Conservation (phyloP, 2,329 filamentous ascomycete species). For the Clonostachys sp. region DNA sequence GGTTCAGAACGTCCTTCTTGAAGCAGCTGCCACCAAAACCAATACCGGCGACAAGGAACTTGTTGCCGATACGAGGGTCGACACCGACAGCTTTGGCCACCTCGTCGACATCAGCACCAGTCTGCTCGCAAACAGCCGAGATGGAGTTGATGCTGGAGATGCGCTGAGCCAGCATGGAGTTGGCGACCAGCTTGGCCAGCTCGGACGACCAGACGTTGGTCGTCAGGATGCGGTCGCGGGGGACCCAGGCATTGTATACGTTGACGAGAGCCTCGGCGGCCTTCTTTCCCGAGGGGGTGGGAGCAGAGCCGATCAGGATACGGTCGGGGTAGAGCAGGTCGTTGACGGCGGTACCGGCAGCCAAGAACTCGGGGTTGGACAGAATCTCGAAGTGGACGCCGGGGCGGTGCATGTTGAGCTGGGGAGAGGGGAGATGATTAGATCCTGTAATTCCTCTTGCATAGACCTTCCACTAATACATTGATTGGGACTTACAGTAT, state of each 20-base stretch:
- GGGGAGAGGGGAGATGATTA: neutral
- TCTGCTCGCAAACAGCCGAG: constrained; percentile 73
- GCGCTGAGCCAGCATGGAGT: constrained; percentile 75
- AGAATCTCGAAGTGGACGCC: constrained; percentile 68
- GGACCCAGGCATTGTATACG: constrained; percentile 70
- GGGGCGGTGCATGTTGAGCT: constrained; percentile 56
- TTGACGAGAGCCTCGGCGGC: constrained; percentile 61
- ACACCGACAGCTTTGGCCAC: constrained; percentile 63
- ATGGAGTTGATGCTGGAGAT: constrained; percentile 80
- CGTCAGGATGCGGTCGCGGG: constrained; percentile 60
- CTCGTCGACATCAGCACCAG: constrained; percentile 72
- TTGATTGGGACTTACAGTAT: constrained; percentile 47
- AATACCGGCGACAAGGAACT: constrained; percentile 70
- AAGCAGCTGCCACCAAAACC: constrained; percentile 81
- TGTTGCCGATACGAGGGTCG: constrained; percentile 67
- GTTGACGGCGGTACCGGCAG: constrained; percentile 70
- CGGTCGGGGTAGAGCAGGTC: constrained; percentile 69
- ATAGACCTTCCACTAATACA: neutral
- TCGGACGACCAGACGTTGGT: constrained; percentile 77
- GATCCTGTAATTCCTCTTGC: too few species aligned
- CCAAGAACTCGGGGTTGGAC: constrained; percentile 78
- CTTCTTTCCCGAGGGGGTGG: constrained; percentile 51
- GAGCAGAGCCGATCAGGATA: constrained; percentile 68
- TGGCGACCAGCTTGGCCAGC: constrained; percentile 73
- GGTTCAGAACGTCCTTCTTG: constrained; percentile 72